A percentile compares a stretch with the other conserved stretches of the same genome.
Conservation (phyloP, 371 early-diverging fungal genomes). For the Zancudomyces culisetae region DNA sequence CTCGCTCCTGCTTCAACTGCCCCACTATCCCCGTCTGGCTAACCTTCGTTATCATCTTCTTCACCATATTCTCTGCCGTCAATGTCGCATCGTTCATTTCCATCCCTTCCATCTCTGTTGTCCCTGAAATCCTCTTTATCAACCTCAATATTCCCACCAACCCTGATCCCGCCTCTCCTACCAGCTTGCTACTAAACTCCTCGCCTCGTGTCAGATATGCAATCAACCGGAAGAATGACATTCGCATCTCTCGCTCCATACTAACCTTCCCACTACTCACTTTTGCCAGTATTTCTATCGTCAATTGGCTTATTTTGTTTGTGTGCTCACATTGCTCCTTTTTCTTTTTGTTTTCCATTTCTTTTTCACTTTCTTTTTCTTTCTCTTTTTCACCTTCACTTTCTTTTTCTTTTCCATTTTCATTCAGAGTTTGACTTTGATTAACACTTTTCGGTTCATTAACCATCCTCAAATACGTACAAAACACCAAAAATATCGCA, state of each 20-base stretch:
- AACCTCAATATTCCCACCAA: slow-evolving; percentile 21
- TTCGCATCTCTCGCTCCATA: slow-evolving; percentile 23
- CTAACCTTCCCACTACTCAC: background rate
- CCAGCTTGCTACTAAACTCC: slow-evolving; percentile 39
- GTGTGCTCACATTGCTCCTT: background rate
- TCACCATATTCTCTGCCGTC: slow-evolving; percentile 13
- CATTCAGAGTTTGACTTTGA: background rate
- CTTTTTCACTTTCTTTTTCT: background rate
- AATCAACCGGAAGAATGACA: slow-evolving; percentile 54
- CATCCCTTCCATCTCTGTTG: slow-evolving; percentile 4
- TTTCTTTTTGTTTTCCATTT: background rate
- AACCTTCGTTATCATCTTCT: slow-evolving; percentile 12
- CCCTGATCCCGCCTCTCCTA: slow-evolving; percentile 42
- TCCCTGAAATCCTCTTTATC: slow-evolving; percentile 10
- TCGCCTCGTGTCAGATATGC: slow-evolving; percentile 60
- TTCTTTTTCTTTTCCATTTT: background rate
- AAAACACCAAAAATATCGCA: background rate
- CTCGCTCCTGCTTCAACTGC: slow-evolving; percentile 21
- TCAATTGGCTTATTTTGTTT: background rate
- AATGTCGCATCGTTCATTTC: too few species aligned
- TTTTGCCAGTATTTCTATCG: background rate
- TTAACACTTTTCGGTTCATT: background rate
- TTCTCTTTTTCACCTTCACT: background rate
- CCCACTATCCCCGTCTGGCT: slow-evolving; percentile 12
- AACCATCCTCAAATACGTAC: background rate